These are phyloP conservation scores for Pythium brachiatum DNA, from an alignment of 352 stramenopile species.

Conservation along the genomic window DNA sequence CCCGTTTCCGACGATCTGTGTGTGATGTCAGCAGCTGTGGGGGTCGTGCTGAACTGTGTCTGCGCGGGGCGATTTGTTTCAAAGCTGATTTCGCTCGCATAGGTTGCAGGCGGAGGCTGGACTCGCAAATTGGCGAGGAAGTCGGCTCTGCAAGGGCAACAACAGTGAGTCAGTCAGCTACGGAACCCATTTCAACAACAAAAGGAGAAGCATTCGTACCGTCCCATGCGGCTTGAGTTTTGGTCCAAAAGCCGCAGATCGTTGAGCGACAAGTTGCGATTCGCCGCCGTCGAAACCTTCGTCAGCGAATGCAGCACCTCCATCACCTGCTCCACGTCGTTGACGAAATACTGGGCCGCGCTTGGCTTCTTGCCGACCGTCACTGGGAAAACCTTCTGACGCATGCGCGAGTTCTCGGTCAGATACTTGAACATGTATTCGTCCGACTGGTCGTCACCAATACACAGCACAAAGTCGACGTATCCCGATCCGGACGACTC, in stretches of 20 bases:
- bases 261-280: slow-evolving; percentile 86
- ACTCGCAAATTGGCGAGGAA: slow-evolving; percentile 28
- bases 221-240: slow-evolving; percentile 30
- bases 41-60: slow-evolving; percentile 17
- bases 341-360: slow-evolving; percentile 96
- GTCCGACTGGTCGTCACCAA: slow-evolving; percentile 98
- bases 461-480: slow-evolving; percentile 96
- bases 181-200: slow-evolving; percentile 11
- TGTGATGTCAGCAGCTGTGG: slow-evolving; percentile 17
- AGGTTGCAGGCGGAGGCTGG: slow-evolving; percentile 9
- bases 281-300: slow-evolving; percentile 79
- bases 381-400: slow-evolving; percentile 90
- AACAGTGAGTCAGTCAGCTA: background rate
- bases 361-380: slow-evolving; percentile 99
- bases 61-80: slow-evolving; percentile 13
- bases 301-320: slow-evolving; percentile 90
- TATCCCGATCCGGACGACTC: slow-evolving; percentile 69
- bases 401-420: slow-evolving; percentile 52
- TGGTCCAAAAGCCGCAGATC: slow-evolving; percentile 73
- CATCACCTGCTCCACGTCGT: slow-evolving; percentile 96
- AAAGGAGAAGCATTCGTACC: slow-evolving; percentile 32
- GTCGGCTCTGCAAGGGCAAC: slow-evolving; percentile 24
- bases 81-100: slow-evolving; percentile 22
- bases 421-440: slow-evolving; percentile 97
- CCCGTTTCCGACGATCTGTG: slow-evolving; percentile 10